Percentiles rank a stretch among this genome's conserved stretches.
Conservation (phyloP, 495 filamentous ascomycete genomes). For the Sporormia fimetaria region DNA sequence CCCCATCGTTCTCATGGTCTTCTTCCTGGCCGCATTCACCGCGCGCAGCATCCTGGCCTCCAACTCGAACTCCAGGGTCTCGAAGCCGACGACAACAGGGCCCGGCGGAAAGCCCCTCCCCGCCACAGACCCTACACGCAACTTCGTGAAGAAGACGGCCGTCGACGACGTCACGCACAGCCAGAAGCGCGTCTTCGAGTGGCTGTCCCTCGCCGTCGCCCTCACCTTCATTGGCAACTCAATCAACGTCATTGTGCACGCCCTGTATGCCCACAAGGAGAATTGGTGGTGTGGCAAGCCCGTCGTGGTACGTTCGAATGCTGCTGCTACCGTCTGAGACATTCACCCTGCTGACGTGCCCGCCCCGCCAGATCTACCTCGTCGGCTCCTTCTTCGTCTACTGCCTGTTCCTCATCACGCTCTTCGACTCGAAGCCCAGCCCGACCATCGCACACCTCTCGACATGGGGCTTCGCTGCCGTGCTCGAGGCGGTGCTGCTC, state of each 20-base stretch:
- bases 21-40: slow-evolving; percentile 57
- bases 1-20: slow-evolving; percentile 53
- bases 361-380: slow-evolving; percentile 52
- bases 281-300: slow-evolving; percentile 88
- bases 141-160: slow-evolving; percentile 35
- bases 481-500: slow-evolving; percentile 59
- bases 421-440: slow-evolving; percentile 65
- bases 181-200: slow-evolving; percentile 60
- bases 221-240: slow-evolving; percentile 66
- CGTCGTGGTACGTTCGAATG: slow-evolving; percentile 53
- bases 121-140: slow-evolving; percentile 44
- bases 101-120: slow-evolving; percentile 69
- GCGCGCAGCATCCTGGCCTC: slow-evolving; percentile 47
- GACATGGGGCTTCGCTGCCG: slow-evolving; percentile 57
- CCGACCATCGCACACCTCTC: slow-evolving; percentile 61
- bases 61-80: slow-evolving; percentile 29
- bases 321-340: slow-evolving; percentile 1
- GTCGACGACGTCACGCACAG: slow-evolving; percentile 44
- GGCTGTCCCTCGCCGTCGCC: slow-evolving; percentile 53
- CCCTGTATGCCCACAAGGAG: slow-evolving; percentile 50
- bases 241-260: slow-evolving; percentile 63
- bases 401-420: slow-evolving; percentile 59
- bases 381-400: slow-evolving; percentile 68
- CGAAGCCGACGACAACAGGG: slow-evolving; percentile 38
- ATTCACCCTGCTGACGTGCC: slow-evolving; percentile 1